These are phyloP conservation scores for Rhizoclosmatium globosum DNA, from an alignment of 192 early-diverging fungal species.

Conservation along the genomic window DNA sequence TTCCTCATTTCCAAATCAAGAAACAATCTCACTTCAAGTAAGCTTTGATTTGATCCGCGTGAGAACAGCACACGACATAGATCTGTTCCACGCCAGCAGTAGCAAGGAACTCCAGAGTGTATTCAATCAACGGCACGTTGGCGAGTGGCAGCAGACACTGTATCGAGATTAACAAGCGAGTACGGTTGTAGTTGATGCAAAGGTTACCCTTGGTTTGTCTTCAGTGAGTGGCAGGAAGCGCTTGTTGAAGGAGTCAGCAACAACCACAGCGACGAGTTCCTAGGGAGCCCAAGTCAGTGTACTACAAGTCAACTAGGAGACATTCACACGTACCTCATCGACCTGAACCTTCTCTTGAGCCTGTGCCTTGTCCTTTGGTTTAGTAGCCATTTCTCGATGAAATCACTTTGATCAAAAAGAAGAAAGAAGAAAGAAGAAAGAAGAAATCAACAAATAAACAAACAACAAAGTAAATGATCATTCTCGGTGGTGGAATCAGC, in stretches of 20 bases:
- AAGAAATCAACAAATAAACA: not conserved
- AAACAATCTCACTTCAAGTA: conserved; percentile 76
- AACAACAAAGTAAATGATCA: conserved; percentile 38
- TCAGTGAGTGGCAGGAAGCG: conserved; percentile 88
- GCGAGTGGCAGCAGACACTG: conserved; percentile 91
- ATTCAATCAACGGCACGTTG: conserved; percentile 97
- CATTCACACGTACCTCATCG: conserved; percentile 17
- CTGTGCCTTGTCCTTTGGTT: conserved; percentile 13
- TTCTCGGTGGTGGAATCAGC: conserved; percentile 94
- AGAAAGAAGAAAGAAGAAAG: too few relatives aligned
- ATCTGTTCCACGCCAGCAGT: conserved; percentile 86
- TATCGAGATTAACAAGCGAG: not conserved
- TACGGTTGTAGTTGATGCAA: not conserved
- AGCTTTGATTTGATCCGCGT: conserved; percentile 80
- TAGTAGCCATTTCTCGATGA: not conserved
- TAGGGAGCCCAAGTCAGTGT: conserved; percentile 1
- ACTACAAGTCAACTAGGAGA: not conserved
- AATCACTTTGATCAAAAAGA: too few relatives aligned
- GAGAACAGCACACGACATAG: conserved; percentile 84
- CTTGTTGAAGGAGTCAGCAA: conserved; percentile 88
- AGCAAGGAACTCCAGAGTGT: conserved; percentile 93
- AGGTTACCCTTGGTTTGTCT: conserved; percentile 78
- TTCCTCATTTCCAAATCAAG: not conserved
- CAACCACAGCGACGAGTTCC: conserved; percentile 86
- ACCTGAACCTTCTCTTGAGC: conserved; percentile 40